Evolutionary conservation across 1,139 yeast genomes (phyloP).

Genomic region (Candida sp.): DNA sequence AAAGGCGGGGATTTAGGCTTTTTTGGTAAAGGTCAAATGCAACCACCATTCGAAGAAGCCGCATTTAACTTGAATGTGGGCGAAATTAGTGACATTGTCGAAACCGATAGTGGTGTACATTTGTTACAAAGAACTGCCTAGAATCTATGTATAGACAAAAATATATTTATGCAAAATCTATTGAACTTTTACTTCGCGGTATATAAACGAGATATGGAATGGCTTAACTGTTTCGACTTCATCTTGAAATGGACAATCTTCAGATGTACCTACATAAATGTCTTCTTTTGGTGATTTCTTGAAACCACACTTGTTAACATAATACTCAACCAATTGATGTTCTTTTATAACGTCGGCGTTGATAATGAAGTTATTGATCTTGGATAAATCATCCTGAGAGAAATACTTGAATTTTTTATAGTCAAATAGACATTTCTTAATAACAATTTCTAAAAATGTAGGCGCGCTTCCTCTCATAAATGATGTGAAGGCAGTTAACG

Average conservation of each 20-base stretch:
- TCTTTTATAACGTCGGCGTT: constrained; percentile 47
- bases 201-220: background rate
- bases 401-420: constrained; percentile 7
- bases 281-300: constrained; percentile 19
- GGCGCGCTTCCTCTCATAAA: constrained; percentile 42
- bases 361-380: constrained; percentile 12
- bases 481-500: constrained; percentile 53
- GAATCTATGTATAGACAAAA: too few species aligned
- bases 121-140: constrained; percentile 80
- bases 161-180: too few species aligned
- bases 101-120: constrained; percentile 90
- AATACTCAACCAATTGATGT: constrained; percentile 48
- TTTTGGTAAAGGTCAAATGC: constrained; percentile 92
- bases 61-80: constrained; percentile 81
- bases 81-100: constrained; percentile 79
- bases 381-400: constrained; percentile 4
- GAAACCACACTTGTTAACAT: constrained; percentile 40
- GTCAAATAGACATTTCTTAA: constrained; percentile 13
- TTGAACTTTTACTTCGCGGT: constrained; percentile 1
- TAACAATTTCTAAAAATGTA: constrained; percentile 23
- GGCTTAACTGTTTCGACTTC: background rate
- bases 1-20: constrained; percentile 92
- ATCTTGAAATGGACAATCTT: constrained; percentile 1
- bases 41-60: constrained; percentile 87
- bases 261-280: background rate